Conservation (phyloP, 169 alveolate genomes). For the Eimeria necatrix region DNA sequence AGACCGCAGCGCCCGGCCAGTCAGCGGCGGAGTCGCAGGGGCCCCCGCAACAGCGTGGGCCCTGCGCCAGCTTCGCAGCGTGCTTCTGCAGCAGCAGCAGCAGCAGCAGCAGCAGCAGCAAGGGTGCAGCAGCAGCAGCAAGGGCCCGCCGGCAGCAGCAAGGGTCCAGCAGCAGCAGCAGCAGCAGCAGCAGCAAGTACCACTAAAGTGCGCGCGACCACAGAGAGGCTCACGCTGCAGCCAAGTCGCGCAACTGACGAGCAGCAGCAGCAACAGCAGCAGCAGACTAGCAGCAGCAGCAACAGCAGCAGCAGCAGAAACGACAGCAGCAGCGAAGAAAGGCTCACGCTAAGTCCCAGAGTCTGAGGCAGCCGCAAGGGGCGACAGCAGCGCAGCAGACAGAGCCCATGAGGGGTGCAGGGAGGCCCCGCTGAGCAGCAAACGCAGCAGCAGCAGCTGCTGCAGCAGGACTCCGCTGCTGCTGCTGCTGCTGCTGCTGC, state of each 20-base stretch:
- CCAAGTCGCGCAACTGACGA: not conserved
- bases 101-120: conserved; percentile 41
- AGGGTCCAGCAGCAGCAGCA: not conserved
- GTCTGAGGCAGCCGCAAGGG: conserved; percentile 51
- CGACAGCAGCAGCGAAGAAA: conserved; percentile 62
- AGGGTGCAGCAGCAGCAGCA: conserved; percentile 35
- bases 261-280: conserved; percentile 24
- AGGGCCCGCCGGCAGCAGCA: no score
- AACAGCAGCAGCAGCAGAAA: conserved; percentile 69
- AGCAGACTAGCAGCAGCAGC: conserved; percentile 2
- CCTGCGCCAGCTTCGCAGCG: conserved; percentile 29
- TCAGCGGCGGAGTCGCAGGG: not conserved
- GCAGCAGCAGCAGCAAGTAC: conserved; percentile 15
- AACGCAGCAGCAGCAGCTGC: conserved; percentile 48
- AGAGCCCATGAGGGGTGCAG: conserved; percentile 18
- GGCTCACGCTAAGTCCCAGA: conserved; percentile 28
- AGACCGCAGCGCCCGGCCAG: conserved; percentile 5
- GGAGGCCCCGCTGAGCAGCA: not conserved
- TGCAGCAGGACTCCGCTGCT: not conserved
- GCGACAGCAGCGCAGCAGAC: conserved; percentile 68
- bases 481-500: conserved; percentile 34
- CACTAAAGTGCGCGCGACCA: not conserved
- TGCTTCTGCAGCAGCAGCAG: conserved; percentile 15
- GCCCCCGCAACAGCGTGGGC: conserved; percentile 56
- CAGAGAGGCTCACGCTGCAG: not conserved